A percentile compares a stretch with the other conserved stretches of the same genome.
Evolutionary conservation across 2,329 filamentous ascomycete species (phyloP).

Genomic region (Pseudophaeomoniella oleicola): DNA sequence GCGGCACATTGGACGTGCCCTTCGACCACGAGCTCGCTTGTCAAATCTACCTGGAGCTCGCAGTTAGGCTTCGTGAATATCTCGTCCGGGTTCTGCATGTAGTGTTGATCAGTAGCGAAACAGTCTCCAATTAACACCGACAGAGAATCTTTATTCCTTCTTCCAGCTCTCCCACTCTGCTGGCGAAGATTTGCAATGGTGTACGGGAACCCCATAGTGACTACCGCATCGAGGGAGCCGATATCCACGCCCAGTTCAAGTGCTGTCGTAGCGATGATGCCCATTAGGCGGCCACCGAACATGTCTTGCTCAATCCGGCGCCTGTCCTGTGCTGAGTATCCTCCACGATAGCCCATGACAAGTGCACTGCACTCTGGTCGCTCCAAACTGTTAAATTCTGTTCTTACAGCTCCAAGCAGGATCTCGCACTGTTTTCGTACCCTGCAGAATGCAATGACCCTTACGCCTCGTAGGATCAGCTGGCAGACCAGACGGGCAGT

Average conservation of each 20-base stretch:
- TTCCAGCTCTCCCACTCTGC: conserved; percentile 82
- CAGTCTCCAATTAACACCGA: conserved; percentile 80
- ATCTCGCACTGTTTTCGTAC: conserved; percentile 81
- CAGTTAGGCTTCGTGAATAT: conserved; percentile 82
- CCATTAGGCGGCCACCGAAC: conserved; percentile 88
- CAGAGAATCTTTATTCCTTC: conserved; percentile 83
- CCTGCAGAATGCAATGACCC: conserved; percentile 85
- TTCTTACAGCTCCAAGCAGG: conserved; percentile 63
- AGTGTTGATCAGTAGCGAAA: conserved; percentile 85
- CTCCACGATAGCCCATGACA: conserved; percentile 91
- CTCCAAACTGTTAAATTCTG: conserved; percentile 59
- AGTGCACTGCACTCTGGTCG: conserved; percentile 59
- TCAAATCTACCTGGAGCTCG: conserved; percentile 78
- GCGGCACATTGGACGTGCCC: conserved; percentile 93
- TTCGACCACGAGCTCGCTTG: conserved; percentile 80
- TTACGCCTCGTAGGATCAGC: conserved; percentile 70
- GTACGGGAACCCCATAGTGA: conserved; percentile 90
- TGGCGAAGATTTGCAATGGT: conserved; percentile 89
- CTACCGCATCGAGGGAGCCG: conserved; percentile 79
- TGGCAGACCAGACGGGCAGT: conserved; percentile 85
- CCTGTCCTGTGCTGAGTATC: conserved; percentile 84
- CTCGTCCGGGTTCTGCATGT: conserved; percentile 91
- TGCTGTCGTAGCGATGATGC: conserved; percentile 86
- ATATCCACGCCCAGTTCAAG: conserved; percentile 93
- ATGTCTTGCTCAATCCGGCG: conserved; percentile 84